Base-by-base conservation (phyloP, 345 rosid genomes). In the Gossypium herbaceum region DNA sequence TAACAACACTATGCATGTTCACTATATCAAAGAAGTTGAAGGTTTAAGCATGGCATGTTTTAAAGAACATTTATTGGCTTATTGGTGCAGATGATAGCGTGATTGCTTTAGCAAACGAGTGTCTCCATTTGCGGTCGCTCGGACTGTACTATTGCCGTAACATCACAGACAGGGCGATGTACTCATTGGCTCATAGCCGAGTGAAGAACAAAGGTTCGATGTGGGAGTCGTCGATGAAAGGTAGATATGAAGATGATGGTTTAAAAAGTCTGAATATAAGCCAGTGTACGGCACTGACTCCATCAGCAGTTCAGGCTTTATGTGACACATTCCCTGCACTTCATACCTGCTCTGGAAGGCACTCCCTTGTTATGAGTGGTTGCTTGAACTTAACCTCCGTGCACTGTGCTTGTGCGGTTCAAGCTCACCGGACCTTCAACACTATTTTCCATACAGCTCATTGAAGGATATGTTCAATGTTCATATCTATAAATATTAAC, bases 291-390 rank as follows among this genome's bases (percentile, higher is more conserved):
- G 93, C 97, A 3, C 91, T 95, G 2, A 95, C 98, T 0, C 99
- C 99, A 17, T 82, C 91, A 1, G 98, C 99, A 0, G 98, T 93
- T 75, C 99, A 95, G 87, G 94, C 92, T 0, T 83, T 95, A 4
- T 95, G 99, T 3, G 99, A 95, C 77, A 88, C 93, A 0, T 93
- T 93, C 73, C 99, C 99, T 0, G 94, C 97, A 2, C 97, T 95
- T 73, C 99, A 93, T 86, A 93, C 99, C 10, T 95, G 99, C 82
- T 91, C 92, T 0, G 97, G 98, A 17, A 87, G 91, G 82, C 99
- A 95, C 82, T 95, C 99, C 16, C 95, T 95, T 15, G 97, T 91
- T 24, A 95, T 95, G 89, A 95, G 99, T 60, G 98, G 99, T 58
- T 95, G 99, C 81, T 71, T 89, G 86, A 91, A 50, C 79, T 84